A percentile compares a stretch with the other conserved stretches of the same genome.
Evolutionary conservation across 1,284 basidiomycete genomes (phyloP).

Genomic region (Trametes pubescens): DNA sequence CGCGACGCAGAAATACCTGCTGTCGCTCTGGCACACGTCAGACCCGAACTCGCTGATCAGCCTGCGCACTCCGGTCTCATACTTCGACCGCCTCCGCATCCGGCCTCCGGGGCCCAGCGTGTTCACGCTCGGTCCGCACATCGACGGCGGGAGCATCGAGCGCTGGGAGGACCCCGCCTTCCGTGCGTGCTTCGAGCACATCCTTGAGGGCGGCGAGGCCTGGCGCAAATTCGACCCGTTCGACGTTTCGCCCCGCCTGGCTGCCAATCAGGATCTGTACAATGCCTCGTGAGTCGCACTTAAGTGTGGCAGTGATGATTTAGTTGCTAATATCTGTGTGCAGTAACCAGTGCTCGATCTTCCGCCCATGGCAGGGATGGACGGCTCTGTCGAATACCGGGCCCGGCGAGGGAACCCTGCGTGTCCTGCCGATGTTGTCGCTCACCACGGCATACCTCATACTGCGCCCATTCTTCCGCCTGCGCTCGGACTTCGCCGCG

Average conservation of each 20-base stretch:
- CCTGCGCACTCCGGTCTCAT: constrained; percentile 69
- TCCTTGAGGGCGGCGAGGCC: constrained; percentile 52
- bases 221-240: constrained; percentile 72
- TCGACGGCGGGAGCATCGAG: constrained; percentile 81
- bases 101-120: constrained; percentile 74
- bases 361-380: constrained; percentile 85
- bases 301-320: not conserved
- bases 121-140: constrained; percentile 73
- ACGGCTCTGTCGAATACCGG: constrained; percentile 70
- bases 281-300: constrained; percentile 51
- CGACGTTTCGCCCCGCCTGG: constrained; percentile 57
- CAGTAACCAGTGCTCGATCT: constrained; percentile 74
- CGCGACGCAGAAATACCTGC: constrained; percentile 59
- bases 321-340: not conserved
- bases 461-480: constrained; percentile 79
- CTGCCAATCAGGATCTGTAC: constrained; percentile 67
- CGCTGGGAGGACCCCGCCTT: constrained; percentile 80
- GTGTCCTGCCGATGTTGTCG: constrained; percentile 63
- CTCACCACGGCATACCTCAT: constrained; percentile 74
- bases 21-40: constrained; percentile 66
- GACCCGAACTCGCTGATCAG: constrained; percentile 52
- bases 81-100: constrained; percentile 81
- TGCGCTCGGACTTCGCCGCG: constrained; percentile 28
- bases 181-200: constrained; percentile 61
- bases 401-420: constrained; percentile 71